phyloP scores from a whole-genome alignment of 495 filamentous ascomycete genomes.

The Penicillium bialowiezense region DNA sequence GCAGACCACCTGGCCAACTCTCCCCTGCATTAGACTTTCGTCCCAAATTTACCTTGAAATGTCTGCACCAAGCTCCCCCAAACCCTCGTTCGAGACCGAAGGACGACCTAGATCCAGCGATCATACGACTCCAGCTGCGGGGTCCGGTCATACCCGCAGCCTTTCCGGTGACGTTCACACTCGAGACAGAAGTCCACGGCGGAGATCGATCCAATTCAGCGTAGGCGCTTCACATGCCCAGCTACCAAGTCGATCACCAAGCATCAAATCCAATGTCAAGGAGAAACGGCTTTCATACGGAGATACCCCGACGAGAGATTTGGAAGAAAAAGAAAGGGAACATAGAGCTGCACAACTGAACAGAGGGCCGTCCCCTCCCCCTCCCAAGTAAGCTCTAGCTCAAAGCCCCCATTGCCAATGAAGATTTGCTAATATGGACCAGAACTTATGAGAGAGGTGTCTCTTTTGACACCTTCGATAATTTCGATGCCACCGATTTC shows the following conservation, averaged over 20 bases:
- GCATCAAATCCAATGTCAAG: constrained; percentile 24
- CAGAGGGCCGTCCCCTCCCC: constrained; percentile 37
- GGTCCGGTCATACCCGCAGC: constrained; percentile 18
- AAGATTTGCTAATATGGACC: constrained; percentile 8
- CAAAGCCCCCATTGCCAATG: not conserved
- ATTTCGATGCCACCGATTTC: constrained; percentile 73
- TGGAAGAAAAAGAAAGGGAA: constrained; percentile 30
- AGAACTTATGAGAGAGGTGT: constrained; percentile 60
- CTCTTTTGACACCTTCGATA: constrained; percentile 92
- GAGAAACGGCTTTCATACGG: constrained; percentile 26
- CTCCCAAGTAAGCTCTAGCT: constrained; percentile 31
- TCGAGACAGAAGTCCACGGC: constrained; percentile 19
- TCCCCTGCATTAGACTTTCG: not conserved
- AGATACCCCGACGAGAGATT: constrained; percentile 18
- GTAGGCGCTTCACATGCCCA: constrained; percentile 30
- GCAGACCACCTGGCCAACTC: not conserved
- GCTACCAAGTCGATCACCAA: constrained; percentile 28
- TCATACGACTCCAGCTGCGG: constrained; percentile 12
- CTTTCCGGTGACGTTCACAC: constrained; percentile 21
- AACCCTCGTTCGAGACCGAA: constrained; percentile 51
- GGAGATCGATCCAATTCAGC: constrained; percentile 46
- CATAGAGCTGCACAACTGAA: constrained; percentile 15
- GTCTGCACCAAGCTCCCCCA: constrained; percentile 30
- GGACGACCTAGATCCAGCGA: constrained; percentile 43
- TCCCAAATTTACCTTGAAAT: constrained; percentile 11